phyloP scores from a whole-genome alignment of 495 filamentous ascomycete species.

The Hypoxylon crocopeplum region DNA sequence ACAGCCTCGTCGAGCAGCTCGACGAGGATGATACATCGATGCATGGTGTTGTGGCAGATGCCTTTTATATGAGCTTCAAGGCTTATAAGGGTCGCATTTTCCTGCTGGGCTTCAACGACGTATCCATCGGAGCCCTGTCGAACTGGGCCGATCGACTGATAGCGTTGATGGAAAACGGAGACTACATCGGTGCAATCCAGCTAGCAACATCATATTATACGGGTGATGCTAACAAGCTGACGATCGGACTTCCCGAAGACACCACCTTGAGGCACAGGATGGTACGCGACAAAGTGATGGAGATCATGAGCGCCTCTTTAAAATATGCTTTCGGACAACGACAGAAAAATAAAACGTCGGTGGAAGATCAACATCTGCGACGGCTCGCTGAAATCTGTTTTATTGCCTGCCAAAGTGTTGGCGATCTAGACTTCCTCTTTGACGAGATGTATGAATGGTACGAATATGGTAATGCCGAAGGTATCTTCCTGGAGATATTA shows the following conservation, averaged over 20 bases:
- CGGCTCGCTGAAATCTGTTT: conserved; percentile 86
- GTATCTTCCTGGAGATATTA: conserved; percentile 83
- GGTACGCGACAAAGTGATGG: conserved; percentile 86
- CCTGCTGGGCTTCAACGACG: conserved; percentile 85
- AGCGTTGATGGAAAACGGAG: conserved; percentile 92
- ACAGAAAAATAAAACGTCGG: conserved; percentile 57
- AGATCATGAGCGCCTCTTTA: conserved; percentile 93
- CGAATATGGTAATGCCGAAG: conserved; percentile 74
- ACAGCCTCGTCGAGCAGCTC: conserved; percentile 81
- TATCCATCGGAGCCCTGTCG: conserved; percentile 86
- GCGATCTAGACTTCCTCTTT: conserved; percentile 82
- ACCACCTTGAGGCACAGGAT: conserved; percentile 74
- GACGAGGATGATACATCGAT: conserved; percentile 87
- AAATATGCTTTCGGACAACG: conserved; percentile 81
- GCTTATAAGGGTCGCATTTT: conserved; percentile 95
- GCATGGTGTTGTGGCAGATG: conserved; percentile 96
- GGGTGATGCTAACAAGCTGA: conserved; percentile 87
- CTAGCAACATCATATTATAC: conserved; percentile 91
- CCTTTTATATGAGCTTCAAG: conserved; percentile 96
- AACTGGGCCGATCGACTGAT: conserved; percentile 99
- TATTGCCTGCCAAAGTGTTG: conserved; percentile 76
- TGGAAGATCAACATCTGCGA: conserved; percentile 67
- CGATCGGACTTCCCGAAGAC: conserved; percentile 91
- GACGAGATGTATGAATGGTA: conserved; percentile 90
- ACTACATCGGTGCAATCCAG: conserved; percentile 88